phyloP scores from a whole-genome alignment of 2,329 filamentous ascomycete species.

The Clarireedia sp. region DNA sequence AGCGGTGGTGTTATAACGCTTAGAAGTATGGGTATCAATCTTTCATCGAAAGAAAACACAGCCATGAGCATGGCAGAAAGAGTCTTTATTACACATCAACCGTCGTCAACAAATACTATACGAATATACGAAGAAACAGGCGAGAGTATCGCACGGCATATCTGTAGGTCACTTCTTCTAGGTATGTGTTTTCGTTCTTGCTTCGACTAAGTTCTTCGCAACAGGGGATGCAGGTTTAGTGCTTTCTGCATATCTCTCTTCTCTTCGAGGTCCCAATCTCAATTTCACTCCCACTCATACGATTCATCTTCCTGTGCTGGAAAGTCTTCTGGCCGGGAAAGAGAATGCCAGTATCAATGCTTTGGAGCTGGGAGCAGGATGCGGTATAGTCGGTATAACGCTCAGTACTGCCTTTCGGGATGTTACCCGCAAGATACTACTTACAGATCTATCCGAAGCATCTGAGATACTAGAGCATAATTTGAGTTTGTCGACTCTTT shows the following conservation, averaged over 20 bases:
- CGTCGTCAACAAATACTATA: conserved; percentile 3
- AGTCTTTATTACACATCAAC: conserved; percentile 10
- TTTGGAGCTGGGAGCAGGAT: conserved; percentile 61
- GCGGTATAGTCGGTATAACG: conserved; percentile 60
- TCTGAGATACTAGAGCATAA: conserved; percentile 52
- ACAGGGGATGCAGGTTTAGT: conserved; percentile 33
- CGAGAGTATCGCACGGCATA: conserved; percentile 63
- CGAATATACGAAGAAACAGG: conserved; percentile 62
- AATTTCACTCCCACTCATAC: not conserved
- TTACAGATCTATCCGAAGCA: conserved; percentile 61
- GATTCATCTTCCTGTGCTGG: not conserved
- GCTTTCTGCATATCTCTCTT: conserved; percentile 30
- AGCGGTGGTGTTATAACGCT: conserved; percentile 18
- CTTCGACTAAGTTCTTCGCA: conserved; percentile 10
- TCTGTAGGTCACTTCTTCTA: conserved; percentile 41
- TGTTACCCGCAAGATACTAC: conserved; percentile 36
- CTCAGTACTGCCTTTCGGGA: conserved; percentile 35
- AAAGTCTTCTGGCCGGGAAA: conserved; percentile 11
- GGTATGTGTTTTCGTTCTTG: conserved; percentile 13
- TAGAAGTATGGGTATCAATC: conserved; percentile 19
- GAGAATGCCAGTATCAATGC: conserved; percentile 34
- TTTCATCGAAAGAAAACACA: not conserved
- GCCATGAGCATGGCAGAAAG: conserved; percentile 18
- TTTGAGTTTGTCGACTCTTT: conserved; percentile 7
- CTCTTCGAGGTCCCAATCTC: not conserved